Evolutionary conservation across 2,329 filamentous ascomycete species (phyloP), one percentile per base, ranked within the genome.

Genomic region (Berkeleyomyces basicola): DNA sequence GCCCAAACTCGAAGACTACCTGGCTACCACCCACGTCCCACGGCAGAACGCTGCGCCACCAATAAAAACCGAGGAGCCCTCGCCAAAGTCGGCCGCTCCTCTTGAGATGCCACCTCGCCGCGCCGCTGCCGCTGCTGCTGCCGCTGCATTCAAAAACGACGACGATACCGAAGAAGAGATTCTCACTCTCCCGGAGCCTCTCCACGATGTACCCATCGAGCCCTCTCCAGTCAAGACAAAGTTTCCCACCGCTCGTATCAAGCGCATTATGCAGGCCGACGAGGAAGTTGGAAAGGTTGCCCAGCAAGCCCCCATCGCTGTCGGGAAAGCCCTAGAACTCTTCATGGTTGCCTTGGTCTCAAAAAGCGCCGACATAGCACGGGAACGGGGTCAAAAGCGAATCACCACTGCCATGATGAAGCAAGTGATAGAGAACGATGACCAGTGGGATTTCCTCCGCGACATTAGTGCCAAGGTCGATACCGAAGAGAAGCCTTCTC

Each of bases 181-280:
- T 72, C 63, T 70, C 73, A 66, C 61, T 47, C 53, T 55, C 16
- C 9, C 63, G 23, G 37, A 42, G 46, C 61, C 55, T 44, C 14
- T 59, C 6, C 36, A 47, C 11, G 57, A 37, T 39, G 71, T 73
- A 39, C 71, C 72, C 51, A 74, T 82, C 68, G 83, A 75, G 72
- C 82, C 73, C 75, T 96, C 75, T 73, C 79, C 90, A 51, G 90
- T 99, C 68, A 88, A 84, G 74, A 97, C 92, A 42, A 96, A 96
- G 70, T 99, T 99, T 70, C 93, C 93, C 1, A 95, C 95, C 40
- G 93, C 93, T 11, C 82, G 93, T 66, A 99, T 99, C 77, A 99
- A 99, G 79, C 85, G 93, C 60, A 97, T 99, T 70, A 97, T 99
- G 93, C 93, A 99, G 75, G 92, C 92, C 9, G 93, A 99, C 70